phyloP scores from a whole-genome alignment of 805 yeast genomes.

The Yamadazyma paraphyllophila region DNA sequence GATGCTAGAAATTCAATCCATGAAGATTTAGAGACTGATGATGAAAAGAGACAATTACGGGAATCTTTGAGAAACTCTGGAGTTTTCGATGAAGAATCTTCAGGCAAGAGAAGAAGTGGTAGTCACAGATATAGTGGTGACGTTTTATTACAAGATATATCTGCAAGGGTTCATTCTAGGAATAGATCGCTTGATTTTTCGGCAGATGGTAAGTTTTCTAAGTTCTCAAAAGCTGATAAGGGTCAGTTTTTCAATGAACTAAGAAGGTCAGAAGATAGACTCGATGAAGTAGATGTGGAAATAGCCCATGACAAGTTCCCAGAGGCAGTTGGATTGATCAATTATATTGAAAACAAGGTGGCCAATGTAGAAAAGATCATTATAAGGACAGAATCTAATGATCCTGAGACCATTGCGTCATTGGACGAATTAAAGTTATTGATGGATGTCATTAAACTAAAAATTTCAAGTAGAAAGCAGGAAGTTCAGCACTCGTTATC shows the following conservation, averaged over 20 bases:
- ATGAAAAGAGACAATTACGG: slow-evolving; percentile 38
- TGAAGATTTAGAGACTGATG: slow-evolving; percentile 23
- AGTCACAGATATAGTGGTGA: slow-evolving; percentile 32
- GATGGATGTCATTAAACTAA: slow-evolving; percentile 41
- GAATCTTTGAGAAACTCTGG: slow-evolving; percentile 51
- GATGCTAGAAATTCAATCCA: slow-evolving; percentile 16
- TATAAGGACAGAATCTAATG: slow-evolving; percentile 6
- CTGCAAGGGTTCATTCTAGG: slow-evolving; percentile 61
- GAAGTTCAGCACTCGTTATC: slow-evolving; percentile 35
- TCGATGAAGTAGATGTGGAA: slow-evolving; percentile 68
- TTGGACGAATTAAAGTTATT: slow-evolving; percentile 26
- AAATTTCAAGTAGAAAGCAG: slow-evolving; percentile 35
- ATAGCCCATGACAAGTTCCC: slow-evolving; percentile 59
- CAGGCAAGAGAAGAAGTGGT: slow-evolving; percentile 24
- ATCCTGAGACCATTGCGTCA: slow-evolving; percentile 14
- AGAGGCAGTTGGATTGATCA: slow-evolving; percentile 42
- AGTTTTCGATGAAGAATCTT: slow-evolving; percentile 28
- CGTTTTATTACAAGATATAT: slow-evolving; percentile 53
- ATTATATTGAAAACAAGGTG: slow-evolving; percentile 35
- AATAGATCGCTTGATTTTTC: slow-evolving; percentile 49
- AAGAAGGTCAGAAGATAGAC: slow-evolving; percentile 53
- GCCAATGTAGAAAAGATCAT: slow-evolving; percentile 27
- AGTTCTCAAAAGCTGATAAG: slow-evolving; percentile 18
- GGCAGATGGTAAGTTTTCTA: slow-evolving; percentile 13
- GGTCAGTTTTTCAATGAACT: slow-evolving; percentile 44